Percentiles rank a stretch among this genome's conserved stretches.
phyloP scores from a whole-genome alignment of 768 basidiomycete genomes.

The Mycena belliarum region DNA sequence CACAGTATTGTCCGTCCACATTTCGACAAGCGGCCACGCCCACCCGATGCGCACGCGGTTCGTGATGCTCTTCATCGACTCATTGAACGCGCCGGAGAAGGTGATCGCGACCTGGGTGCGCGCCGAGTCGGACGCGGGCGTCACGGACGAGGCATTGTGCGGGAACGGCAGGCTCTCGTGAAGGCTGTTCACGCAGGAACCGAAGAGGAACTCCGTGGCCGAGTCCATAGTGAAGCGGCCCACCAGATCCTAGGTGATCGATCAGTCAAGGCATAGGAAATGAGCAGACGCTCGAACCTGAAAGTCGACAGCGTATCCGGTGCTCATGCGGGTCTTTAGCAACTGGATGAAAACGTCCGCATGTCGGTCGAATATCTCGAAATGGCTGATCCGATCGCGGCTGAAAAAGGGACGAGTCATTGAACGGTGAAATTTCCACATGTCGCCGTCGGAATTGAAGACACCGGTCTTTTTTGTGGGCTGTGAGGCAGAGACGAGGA shows the following conservation, averaged over 20 bases:
- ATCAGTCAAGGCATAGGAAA: background rate
- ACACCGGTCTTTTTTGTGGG: conserved; percentile 43
- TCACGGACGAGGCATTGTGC: conserved; percentile 34
- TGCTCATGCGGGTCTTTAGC: conserved; percentile 48
- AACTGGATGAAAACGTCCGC: conserved; percentile 43
- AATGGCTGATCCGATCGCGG: conserved; percentile 59
- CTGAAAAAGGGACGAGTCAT: conserved; percentile 68
- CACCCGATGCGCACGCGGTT: conserved; percentile 44
- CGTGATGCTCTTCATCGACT: conserved; percentile 46
- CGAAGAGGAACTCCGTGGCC: conserved; percentile 68
- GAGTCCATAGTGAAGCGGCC: conserved; percentile 67
- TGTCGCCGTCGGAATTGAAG: conserved; percentile 69
- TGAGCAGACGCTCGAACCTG: conserved; percentile 36
- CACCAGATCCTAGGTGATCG: conserved; percentile 47
- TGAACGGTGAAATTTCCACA: conserved; percentile 44
- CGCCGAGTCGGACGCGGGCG: conserved; percentile 25
- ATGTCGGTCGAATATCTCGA: conserved; percentile 61
- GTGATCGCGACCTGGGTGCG: conserved; percentile 36
- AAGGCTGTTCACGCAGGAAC: conserved; percentile 55
- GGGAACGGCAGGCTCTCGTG: conserved; percentile 55
- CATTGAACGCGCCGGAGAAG: conserved; percentile 51
- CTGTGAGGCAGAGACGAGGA: background rate
- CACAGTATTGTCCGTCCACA: conserved; percentile 46
- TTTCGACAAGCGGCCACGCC: conserved; percentile 57
- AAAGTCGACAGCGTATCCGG: conserved; percentile 59